phyloP scores from a whole-genome alignment of 140 eudicot genomes.

The Stevia rebaudiana region DNA sequence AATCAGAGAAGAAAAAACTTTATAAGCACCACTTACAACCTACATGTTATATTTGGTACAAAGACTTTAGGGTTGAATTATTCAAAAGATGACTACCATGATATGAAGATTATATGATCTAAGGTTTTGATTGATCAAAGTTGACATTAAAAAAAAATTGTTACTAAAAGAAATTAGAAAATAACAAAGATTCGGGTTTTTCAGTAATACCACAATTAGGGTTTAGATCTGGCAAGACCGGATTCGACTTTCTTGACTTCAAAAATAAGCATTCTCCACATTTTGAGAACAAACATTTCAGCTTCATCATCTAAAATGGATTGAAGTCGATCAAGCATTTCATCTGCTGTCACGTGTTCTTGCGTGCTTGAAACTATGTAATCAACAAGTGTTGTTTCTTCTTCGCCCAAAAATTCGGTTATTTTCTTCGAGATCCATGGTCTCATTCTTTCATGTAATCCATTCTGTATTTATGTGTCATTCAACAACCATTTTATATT shows the following conservation, averaged over 20 bases:
- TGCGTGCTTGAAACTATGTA: constrained; percentile 81
- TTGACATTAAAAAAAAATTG: constrained; percentile 7
- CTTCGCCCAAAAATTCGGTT: constrained; percentile 82
- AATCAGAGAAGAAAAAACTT: neutral
- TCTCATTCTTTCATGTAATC: constrained; percentile 83
- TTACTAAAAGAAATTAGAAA: constrained; percentile 14
- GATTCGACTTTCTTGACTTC: constrained; percentile 84
- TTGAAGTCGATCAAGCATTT: constrained; percentile 79
- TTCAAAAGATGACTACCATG: neutral
- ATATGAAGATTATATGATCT: constrained; percentile 3
- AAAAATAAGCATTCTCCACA: constrained; percentile 99
- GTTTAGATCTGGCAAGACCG: constrained; percentile 56
- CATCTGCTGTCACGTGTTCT: constrained; percentile 74
- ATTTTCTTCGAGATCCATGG: constrained; percentile 98
- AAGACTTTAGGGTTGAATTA: constrained; percentile 1
- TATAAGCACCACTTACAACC: neutral
- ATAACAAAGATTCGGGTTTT: constrained; percentile 16
- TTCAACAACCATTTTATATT: neutral
- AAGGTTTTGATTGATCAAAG: neutral
- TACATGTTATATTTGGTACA: neutral
- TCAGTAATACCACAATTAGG: constrained; percentile 27
- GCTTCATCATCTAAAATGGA: constrained; percentile 87
- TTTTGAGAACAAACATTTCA: constrained; percentile 93
- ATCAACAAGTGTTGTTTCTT: constrained; percentile 76
- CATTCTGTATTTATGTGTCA: constrained; percentile 47